Base-by-base conservation (phyloP, 1,284 basidiomycete species). In the Ganoderma boninense region DNA sequence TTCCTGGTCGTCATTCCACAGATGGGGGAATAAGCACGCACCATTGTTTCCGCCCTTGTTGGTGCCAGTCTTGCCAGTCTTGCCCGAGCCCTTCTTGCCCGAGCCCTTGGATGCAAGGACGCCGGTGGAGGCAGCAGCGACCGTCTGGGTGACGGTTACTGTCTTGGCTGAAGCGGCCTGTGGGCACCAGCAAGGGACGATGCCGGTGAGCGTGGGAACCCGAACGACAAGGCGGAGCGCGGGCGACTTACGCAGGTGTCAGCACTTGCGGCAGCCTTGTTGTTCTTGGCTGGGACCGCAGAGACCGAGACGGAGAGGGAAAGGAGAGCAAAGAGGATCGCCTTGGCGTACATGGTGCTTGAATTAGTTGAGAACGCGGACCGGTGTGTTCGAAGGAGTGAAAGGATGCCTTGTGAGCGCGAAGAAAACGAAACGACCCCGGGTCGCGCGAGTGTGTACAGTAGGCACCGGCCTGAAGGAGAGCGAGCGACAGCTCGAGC, bases 311-410 rank as follows among this genome's bases (percentile, higher is more conserved):
- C 70, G 38, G 72, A 71, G 63, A 81, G 71, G 61, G 77, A 73
- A 42, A 81, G 77, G 73, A 80, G 75, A 68, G 78, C 75, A 54
- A 80, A 71, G 65, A 78, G 61, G 66, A 79, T 20, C 59, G 77
- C 75, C 71, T 79, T 81, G 71, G 78, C 67, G 71, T 80, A 78
- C 80, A 82, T 80, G 72, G 73, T 71, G 76, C 76, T 74, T 72
- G 64, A 73, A 69, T 54, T 72, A 70, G n/a, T 66, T 66, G 70
- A 74, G 20, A 68, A 70, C 73, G 67, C 66, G 67, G 74, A 71
- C 74, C 70, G 75, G 74, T 68, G 66, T 38, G 42, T 49, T 49
- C 46, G 67, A 74, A 74, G 54, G 72, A 78, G 75, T 68, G 76
- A 78, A 78, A 70, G 74, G 66, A 63, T 73, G 77, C 76, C 71